Percentiles rank a stretch among this genome's conserved stretches.
phyloP scores from a whole-genome alignment of 2,329 filamentous ascomycete genomes.

The Rasamsonia emersonii region DNA sequence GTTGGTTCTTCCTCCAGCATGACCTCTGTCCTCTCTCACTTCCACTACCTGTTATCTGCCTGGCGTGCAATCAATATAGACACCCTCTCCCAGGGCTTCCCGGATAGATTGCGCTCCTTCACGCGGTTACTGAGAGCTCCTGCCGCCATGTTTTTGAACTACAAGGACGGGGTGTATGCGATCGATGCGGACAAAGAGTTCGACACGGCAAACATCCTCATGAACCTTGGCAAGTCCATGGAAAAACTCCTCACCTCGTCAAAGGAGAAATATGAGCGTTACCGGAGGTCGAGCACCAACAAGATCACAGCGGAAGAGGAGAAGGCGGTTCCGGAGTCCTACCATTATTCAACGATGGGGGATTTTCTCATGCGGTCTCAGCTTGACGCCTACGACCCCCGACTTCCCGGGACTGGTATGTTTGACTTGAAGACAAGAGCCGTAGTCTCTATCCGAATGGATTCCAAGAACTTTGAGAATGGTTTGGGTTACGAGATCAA shows the following conservation, averaged over 20 bases:
- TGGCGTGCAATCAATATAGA: conserved; percentile 66
- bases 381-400: conserved; percentile 77
- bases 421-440: conserved; percentile 96
- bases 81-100: conserved; percentile 61
- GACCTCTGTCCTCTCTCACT: conserved; percentile 78
- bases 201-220: conserved; percentile 75
- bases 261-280: conserved; percentile 76
- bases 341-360: conserved; percentile 76
- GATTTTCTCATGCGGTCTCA: conserved; percentile 94
- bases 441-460: conserved; percentile 86
- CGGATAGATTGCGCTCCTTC: conserved; percentile 54
- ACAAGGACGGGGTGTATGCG: conserved; percentile 77
- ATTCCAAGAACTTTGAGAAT: conserved; percentile 59
- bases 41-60: conserved; percentile 80
- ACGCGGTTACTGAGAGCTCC: conserved; percentile 66
- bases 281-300: conserved; percentile 59
- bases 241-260: conserved; percentile 86
- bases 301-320: conserved; percentile 60
- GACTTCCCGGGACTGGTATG: conserved; percentile 82
- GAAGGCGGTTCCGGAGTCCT: conserved; percentile 64
- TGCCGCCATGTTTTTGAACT: conserved; percentile 70
- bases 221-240: conserved; percentile 89
- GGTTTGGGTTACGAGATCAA: conserved; percentile 84
- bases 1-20: conserved; percentile 95
- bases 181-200: conserved; percentile 95